A percentile compares a stretch with the other conserved stretches of the same genome.
These are phyloP conservation scores for Colletotrichum tanaceti DNA, from an alignment of 2,329 filamentous ascomycete species.

Conservation along the genomic window DNA sequence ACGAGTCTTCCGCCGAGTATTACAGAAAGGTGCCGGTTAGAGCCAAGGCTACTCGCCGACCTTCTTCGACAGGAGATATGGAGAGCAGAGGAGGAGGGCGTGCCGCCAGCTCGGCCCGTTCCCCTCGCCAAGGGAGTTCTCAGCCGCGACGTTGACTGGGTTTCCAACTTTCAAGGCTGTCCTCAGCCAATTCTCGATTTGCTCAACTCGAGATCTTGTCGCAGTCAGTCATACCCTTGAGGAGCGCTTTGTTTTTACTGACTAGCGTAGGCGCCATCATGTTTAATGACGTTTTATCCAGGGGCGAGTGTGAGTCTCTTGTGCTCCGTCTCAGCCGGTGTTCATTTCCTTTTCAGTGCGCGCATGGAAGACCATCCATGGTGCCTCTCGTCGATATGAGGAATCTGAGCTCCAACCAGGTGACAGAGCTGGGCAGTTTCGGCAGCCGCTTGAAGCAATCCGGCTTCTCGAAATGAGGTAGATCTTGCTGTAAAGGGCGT, in stretches of 20 bases:
- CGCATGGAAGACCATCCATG: constrained; percentile 79
- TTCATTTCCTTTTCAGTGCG: constrained; percentile 84
- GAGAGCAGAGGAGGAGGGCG: constrained; percentile 65
- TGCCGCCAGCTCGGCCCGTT: constrained; percentile 9
- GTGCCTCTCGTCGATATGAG: constrained; percentile 69
- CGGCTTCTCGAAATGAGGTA: not conserved
- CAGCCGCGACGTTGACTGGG: constrained; percentile 60
- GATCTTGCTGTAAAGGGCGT: not conserved
- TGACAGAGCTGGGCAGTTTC: constrained; percentile 15
- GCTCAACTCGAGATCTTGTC: constrained; percentile 79
- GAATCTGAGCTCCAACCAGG: not conserved
- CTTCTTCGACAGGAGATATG: constrained; percentile 82
- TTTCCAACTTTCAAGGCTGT: constrained; percentile 73
- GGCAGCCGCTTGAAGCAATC: constrained; percentile 36
- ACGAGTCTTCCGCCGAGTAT: constrained; percentile 76
- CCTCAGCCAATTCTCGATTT: constrained; percentile 81
- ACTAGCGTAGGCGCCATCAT: constrained; percentile 71
- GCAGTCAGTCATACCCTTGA: constrained; percentile 60
- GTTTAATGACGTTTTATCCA: constrained; percentile 79
- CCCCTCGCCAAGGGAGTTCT: not conserved
- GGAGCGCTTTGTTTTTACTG: constrained; percentile 29
- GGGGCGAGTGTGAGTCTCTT: constrained; percentile 68
- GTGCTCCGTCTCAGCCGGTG: constrained; percentile 69
- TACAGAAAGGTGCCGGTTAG: constrained; percentile 76
- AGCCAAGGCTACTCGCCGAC: constrained; percentile 78